Base-by-base conservation (phyloP, 1,139 yeast genomes). In the Debaryomyces subglobosus region DNA sequence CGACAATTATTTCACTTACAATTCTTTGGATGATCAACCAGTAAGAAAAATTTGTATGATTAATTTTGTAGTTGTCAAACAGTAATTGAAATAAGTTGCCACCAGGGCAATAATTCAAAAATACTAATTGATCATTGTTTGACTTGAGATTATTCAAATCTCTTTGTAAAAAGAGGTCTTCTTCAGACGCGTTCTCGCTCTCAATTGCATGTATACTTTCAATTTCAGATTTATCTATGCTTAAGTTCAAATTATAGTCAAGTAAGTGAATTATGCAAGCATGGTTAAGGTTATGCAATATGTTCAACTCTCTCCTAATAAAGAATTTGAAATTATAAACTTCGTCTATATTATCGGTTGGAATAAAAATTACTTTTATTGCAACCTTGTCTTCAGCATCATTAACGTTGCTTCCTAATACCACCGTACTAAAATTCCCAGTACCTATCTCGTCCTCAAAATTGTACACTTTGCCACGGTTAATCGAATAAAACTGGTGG, bases 31-130 rank as follows among this genome's bases (percentile, higher is more conserved):
- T 68, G 7, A 85, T 69, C 44, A 64, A 58, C 63, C 85, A 75
- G 36, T 74, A 74, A 5, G 50, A 62, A 36, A 79, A 51, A 25
- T 47, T 46, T 12, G 49, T 47, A 41, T 57, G 51, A n/a, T 21
- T 23, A 6, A 35, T 12, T 15, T 51, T 46, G 50, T 59, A 57
- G 54, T 75, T 60, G n/a, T 68, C 62, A 3, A 81, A 64, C 5
- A 87, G 78, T 49, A 89, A 79, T 37, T 84, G 84, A 58, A 85
- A 84, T 39, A 94, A 66, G 60, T 90, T 96, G 1, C 98, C 97
- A 2, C 98, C 97, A 10, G 73, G 68, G 60, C 92, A 88, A 62
- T 80, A 89, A 2, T 91, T 89, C 58, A 91, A 73, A 43, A 87
- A 86, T 63, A 91, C 77, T 30, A 81, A 71, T 64, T 72, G 82